Evolutionary conservation across 257 asterid species (phyloP).

Genomic region (Mitragyna speciosa): DNA sequence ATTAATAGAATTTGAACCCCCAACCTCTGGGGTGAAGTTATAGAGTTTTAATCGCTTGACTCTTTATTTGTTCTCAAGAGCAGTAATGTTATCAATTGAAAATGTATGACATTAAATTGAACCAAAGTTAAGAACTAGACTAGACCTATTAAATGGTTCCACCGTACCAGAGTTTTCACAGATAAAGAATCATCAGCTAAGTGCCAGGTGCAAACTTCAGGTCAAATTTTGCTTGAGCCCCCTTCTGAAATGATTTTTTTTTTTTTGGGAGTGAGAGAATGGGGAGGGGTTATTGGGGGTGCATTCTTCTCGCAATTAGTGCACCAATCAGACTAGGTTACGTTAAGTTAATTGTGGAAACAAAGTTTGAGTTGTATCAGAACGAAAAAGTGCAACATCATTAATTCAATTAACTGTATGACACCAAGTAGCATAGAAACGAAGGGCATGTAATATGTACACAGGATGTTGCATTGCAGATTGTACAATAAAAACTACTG

Average conservation of each 20-base stretch:
- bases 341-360: neutral
- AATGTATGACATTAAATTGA: too few species aligned
- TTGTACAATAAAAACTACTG: slow-evolving; percentile 10
- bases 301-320: neutral
- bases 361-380: neutral
- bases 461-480: neutral
- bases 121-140: neutral
- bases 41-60: too few species aligned
- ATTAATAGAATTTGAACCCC: too few species aligned
- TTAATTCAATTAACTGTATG: neutral
- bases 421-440: too few species aligned
- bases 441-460: neutral
- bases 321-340: neutral
- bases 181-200: neutral
- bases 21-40: too few species aligned
- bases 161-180: neutral
- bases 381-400: neutral
- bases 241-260: neutral
- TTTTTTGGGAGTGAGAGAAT: too few species aligned
- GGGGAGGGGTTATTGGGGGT: too few species aligned
- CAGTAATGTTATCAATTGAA: too few species aligned
- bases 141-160: neutral
- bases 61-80: too few species aligned
- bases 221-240: neutral
- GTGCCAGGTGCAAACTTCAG: neutral